Evolutionary conservation across 2,329 filamentous ascomycete genomes (phyloP).

Genomic region (Fusarium sp.): DNA sequence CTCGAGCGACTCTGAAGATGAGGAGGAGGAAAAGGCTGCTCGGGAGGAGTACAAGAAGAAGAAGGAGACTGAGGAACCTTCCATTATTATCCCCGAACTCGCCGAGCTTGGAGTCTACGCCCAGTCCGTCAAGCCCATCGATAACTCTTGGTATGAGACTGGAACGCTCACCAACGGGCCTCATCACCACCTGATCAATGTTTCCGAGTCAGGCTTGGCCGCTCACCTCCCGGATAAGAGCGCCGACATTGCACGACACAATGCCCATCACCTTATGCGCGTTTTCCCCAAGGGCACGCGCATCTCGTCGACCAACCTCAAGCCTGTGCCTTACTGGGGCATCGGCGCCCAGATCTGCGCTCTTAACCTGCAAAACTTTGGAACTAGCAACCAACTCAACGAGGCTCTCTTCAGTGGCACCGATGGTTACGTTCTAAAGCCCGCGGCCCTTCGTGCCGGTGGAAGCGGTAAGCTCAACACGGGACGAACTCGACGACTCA

Average conservation of each 20-base stretch:
- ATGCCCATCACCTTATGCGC: conserved; percentile 74
- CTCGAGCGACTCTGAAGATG: conserved; percentile 49
- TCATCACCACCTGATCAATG: conserved; percentile 75
- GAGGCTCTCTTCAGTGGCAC: conserved; percentile 74
- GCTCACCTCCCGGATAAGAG: conserved; percentile 59
- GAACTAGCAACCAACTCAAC: conserved; percentile 73
- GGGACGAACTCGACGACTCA: conserved; percentile 60
- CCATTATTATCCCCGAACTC: conserved; percentile 71
- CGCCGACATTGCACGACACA: conserved; percentile 66
- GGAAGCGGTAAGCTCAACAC: conserved; percentile 62
- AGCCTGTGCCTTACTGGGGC: conserved; percentile 72
- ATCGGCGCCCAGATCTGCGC: conserved; percentile 76
- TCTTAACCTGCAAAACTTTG: conserved; percentile 77
- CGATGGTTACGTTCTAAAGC: conserved; percentile 74
- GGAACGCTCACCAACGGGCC: conserved; percentile 64
- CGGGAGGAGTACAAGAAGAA: conserved; percentile 64
- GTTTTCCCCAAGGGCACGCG: conserved; percentile 76
- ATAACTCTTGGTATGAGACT: conserved; percentile 72
- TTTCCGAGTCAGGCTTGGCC: conserved; percentile 70
- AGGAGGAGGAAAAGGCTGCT: conserved; percentile 57
- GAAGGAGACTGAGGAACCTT: conserved; percentile 58
- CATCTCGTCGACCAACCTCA: conserved; percentile 73
- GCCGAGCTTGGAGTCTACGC: conserved; percentile 75
- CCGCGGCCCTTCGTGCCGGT: conserved; percentile 65
- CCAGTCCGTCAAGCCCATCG: conserved; percentile 73